Evolutionary conservation across 1,284 basidiomycete genomes (phyloP), one percentile per base, ranked within the genome.

Genomic region (Taiwanofungus camphoratus): DNA sequence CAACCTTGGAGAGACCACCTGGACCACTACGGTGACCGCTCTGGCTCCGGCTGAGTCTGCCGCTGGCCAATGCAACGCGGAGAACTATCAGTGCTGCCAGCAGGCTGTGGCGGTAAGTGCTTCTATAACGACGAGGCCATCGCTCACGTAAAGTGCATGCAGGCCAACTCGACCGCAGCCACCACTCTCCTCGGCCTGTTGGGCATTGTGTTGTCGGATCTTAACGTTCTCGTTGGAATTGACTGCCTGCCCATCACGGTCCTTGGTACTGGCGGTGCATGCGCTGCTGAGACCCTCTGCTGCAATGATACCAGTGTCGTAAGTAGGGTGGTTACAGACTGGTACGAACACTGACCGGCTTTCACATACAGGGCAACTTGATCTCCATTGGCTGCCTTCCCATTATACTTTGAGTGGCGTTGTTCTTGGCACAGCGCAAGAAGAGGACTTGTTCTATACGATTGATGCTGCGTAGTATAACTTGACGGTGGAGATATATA

Each of bases 71-170:
- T 63, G 61, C 54, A 50, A 48, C 46, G 54, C 54, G 13, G 57
- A 58, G 19, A 23, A 48, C 36, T 31, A 59, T 21, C 60, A 61
- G 52, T 64, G 63, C 56, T 64, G 63, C 57, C 5, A 35, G 40
- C 20, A 29, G 8, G 34, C 40, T 18, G 36, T 31, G 26, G 18
- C 24, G 8, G 44, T 42, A 11, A 36, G 40, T 34, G 20, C 19
- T 5, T 13, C 26, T 19, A n/a, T n/a, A n/a, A n/a, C n/a, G n/a
- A n/a, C n/a, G n/a, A n/a, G n/a, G n/a, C n/a, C n/a, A n/a, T n/a
- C n/a, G n/a, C n/a, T n/a, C n/a, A n/a, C n/a, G n/a, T n/a, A n/a
- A n/a, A n/a, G n/a, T n/a, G n/a, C n/a, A n/a, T 24, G n/a, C 29
- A 46, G 40, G 34, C 45, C 5, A 37, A 22, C 21, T 42, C 40